phyloP scores from a whole-genome alignment of 2,329 filamentous ascomycete genomes.

The Aspergillus pseudotamarii region DNA sequence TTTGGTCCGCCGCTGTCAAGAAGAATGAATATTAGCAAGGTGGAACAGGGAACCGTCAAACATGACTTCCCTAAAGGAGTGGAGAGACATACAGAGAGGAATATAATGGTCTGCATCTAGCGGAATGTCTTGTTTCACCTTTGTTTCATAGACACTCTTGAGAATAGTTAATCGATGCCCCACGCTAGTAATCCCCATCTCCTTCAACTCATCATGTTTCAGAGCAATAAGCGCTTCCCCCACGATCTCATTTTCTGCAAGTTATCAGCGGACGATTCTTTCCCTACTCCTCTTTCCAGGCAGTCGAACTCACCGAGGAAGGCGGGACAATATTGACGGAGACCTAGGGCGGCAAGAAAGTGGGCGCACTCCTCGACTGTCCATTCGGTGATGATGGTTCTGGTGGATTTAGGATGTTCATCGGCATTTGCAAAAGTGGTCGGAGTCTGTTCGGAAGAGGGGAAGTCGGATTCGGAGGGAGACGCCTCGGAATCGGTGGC shows the following conservation, averaged over 20 bases:
- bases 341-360: conserved; percentile 77
- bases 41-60: conserved; percentile 12
- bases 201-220: conserved; percentile 89
- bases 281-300: background rate
- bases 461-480: conserved; percentile 60
- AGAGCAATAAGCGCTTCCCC: conserved; percentile 88
- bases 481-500: conserved; percentile 60
- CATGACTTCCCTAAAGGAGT: background rate
- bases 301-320: conserved; percentile 72
- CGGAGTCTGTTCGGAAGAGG: conserved; percentile 64
- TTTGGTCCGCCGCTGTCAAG: conserved; percentile 78
- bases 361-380: conserved; percentile 85
- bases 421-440: conserved; percentile 59
- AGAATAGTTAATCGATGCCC: conserved; percentile 93
- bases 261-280: conserved; percentile 9
- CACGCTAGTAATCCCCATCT: conserved; percentile 90
- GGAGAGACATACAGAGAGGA: conserved; percentile 72
- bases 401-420: conserved; percentile 57
- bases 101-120: conserved; percentile 93
- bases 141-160: conserved; percentile 94
- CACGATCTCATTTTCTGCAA: conserved; percentile 87
- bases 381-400: conserved; percentile 62
- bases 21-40: conserved; percentile 12
- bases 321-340: conserved; percentile 78
- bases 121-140: conserved; percentile 88